Evolutionary conservation across 345 rosid genomes (phyloP).

Genomic region (Gossypium raimondii): DNA sequence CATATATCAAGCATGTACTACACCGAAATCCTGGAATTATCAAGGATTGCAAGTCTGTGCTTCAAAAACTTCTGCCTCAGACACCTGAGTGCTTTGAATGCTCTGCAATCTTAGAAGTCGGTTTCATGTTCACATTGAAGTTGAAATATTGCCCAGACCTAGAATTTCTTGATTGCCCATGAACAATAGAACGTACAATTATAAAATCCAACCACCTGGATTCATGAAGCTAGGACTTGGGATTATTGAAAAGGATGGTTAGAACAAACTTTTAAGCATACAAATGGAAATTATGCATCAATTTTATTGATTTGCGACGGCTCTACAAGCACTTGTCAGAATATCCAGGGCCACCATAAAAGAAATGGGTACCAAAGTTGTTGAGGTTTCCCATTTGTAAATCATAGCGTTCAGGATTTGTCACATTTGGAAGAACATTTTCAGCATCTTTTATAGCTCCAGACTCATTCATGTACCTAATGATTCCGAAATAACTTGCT

Average conservation of each 20-base stretch:
- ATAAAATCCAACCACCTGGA: not conserved
- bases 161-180: not conserved
- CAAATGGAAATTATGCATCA: not conserved
- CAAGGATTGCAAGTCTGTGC: not conserved
- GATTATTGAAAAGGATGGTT: not conserved
- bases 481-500: constrained; percentile 28
- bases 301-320: not conserved
- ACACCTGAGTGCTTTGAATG: not conserved
- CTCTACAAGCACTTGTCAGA: constrained; percentile 4
- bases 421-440: not conserved
- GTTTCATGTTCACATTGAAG: not conserved
- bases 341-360: constrained; percentile 14
- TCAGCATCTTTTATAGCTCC: not conserved
- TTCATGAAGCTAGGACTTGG: not conserved
- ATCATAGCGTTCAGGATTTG: constrained; percentile 12
- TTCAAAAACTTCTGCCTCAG: not conserved
- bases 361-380: not conserved
- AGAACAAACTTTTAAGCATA: not conserved
- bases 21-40: not conserved
- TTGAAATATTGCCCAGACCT: not conserved
- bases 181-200: not conserved
- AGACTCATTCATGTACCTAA: not conserved
- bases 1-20: not conserved
- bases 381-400: not conserved
- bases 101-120: not conserved